These are phyloP conservation scores for Earliella scabrosa DNA, from an alignment of 1,284 basidiomycete genomes.

Conservation along the genomic window DNA sequence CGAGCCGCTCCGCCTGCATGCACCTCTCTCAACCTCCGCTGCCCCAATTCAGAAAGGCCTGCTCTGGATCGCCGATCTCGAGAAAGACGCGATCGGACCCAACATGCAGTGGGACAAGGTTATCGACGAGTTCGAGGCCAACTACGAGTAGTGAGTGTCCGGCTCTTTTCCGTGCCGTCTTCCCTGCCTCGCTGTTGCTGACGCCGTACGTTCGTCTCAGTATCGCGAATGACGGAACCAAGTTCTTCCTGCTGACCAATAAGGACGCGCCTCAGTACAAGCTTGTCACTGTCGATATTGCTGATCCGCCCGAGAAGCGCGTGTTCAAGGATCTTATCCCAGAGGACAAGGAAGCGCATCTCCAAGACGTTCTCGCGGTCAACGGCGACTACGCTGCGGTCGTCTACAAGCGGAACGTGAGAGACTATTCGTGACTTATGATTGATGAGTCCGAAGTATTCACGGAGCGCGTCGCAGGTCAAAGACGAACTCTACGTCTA, in stretches of 20 bases:
- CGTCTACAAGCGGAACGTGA: conserved; percentile 77
- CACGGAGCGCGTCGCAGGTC: conserved; percentile 64
- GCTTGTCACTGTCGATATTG: conserved; percentile 69
- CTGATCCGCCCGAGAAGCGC: conserved; percentile 45
- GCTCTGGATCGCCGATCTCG: conserved; percentile 75
- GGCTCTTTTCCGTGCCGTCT: conserved; percentile 1
- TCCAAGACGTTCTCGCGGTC: conserved; percentile 58
- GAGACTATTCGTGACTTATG: conserved; percentile 18
- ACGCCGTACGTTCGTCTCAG: conserved; percentile 44
- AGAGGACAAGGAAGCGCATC: conserved; percentile 67
- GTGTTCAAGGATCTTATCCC: conserved; percentile 69
- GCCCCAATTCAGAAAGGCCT: conserved; percentile 59
- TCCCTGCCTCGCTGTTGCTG: conserved; percentile 1
- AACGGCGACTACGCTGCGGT: conserved; percentile 65
- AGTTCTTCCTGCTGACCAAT: conserved; percentile 72
- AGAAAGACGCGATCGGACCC: conserved; percentile 58
- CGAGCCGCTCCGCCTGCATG: neutral
- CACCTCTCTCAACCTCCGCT: neutral
- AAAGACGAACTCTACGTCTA: conserved; percentile 85
- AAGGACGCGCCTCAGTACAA: conserved; percentile 69
- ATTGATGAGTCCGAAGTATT: too few relatives aligned
- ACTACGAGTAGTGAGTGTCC: conserved; percentile 60
- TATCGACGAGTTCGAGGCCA: conserved; percentile 64
- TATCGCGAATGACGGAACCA: conserved; percentile 68
- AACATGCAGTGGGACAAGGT: conserved; percentile 76